Percentiles rank a stretch among this genome's conserved stretches.
Conservation (phyloP, 1,284 basidiomycete species). For the Singerocomus rubriflavus region DNA sequence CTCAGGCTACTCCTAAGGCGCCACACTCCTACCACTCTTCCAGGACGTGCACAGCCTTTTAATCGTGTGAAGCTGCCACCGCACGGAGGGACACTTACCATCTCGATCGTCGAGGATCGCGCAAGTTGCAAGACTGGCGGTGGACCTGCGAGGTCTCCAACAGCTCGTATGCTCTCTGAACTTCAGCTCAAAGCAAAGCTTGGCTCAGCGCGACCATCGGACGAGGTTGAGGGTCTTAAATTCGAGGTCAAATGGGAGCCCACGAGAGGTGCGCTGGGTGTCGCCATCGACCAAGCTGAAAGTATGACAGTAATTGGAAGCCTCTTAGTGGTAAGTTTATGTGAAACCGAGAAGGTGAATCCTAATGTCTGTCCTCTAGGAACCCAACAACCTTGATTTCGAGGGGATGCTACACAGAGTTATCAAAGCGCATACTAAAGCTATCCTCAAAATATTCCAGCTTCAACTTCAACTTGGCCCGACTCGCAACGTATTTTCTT, state of each 20-base stretch:
- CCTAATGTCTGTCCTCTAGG: slow-evolving; percentile 38
- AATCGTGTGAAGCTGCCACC: slow-evolving; percentile 49
- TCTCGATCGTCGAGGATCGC: slow-evolving; percentile 46
- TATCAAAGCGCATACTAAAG: slow-evolving; percentile 58
- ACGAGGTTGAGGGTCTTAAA: slow-evolving; percentile 61
- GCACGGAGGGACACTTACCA: slow-evolving; percentile 52
- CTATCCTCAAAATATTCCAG: slow-evolving; percentile 55
- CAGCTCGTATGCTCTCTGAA: slow-evolving; percentile 53
- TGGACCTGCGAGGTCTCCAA: slow-evolving; percentile 47
- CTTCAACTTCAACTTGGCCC: slow-evolving; percentile 49
- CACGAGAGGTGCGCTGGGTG: slow-evolving; percentile 55
- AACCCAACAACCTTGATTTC: slow-evolving; percentile 67
- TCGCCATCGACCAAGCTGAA: slow-evolving; percentile 45
- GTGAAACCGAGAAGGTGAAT: background rate
- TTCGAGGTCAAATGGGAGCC: slow-evolving; percentile 69
- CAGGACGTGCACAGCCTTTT: slow-evolving; percentile 32
- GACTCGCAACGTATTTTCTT: slow-evolving; percentile 54
- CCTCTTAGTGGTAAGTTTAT: slow-evolving; percentile 44
- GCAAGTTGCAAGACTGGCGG: slow-evolving; percentile 35
- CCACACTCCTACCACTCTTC: slow-evolving; percentile 36
- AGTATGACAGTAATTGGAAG: slow-evolving; percentile 38
- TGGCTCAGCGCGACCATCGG: slow-evolving; percentile 52
- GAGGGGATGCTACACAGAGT: slow-evolving; percentile 58
- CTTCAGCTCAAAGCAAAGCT: slow-evolving; percentile 63
- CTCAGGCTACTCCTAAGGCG: slow-evolving; percentile 39